Conservation (phyloP, 2,329 filamentous ascomycete species). For the Fusarium xylarioides region DNA sequence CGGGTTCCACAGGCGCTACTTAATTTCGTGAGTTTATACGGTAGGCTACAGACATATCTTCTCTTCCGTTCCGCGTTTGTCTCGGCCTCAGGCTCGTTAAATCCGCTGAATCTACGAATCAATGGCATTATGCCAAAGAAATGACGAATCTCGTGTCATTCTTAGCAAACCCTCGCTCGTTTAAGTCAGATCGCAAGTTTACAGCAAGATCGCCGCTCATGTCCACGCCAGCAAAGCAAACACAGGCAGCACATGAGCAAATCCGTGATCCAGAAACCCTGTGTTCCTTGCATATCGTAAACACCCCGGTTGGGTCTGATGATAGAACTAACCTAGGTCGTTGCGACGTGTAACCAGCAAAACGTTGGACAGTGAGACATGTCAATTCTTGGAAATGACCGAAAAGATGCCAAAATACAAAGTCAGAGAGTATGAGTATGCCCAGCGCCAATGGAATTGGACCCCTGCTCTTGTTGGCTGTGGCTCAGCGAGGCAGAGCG, state of each 20-base stretch:
- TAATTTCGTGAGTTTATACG: too few relatives aligned
- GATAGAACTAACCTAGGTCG: neutral
- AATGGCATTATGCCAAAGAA: neutral
- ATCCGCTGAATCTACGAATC: neutral
- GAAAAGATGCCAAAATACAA: neutral
- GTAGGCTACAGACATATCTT: neutral
- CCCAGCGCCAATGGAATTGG: conserved; percentile 16
- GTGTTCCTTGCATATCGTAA: conserved; percentile 17
- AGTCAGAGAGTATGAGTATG: conserved; percentile 18
- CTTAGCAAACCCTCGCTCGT: conserved; percentile 17
- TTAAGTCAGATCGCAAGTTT: neutral
- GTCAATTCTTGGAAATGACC: conserved; percentile 15
- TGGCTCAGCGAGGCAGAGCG: conserved; percentile 37
- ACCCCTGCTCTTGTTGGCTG: conserved; percentile 13
- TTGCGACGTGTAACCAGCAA: conserved; percentile 26
- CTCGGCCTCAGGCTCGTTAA: neutral
- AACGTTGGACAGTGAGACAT: conserved; percentile 21
- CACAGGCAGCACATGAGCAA: conserved; percentile 19
- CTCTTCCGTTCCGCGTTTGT: neutral
- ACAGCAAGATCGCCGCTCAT: conserved; percentile 2
- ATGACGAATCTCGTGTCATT: conserved; percentile 19
- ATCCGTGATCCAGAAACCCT: neutral
- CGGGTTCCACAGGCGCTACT: too few relatives aligned
- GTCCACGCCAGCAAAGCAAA: conserved; percentile 1
- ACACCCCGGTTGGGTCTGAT: conserved; percentile 4